These are phyloP conservation scores for Plenodomus tracheiphilus DNA, from an alignment of 2,329 filamentous ascomycete genomes.

Conservation along the genomic window DNA sequence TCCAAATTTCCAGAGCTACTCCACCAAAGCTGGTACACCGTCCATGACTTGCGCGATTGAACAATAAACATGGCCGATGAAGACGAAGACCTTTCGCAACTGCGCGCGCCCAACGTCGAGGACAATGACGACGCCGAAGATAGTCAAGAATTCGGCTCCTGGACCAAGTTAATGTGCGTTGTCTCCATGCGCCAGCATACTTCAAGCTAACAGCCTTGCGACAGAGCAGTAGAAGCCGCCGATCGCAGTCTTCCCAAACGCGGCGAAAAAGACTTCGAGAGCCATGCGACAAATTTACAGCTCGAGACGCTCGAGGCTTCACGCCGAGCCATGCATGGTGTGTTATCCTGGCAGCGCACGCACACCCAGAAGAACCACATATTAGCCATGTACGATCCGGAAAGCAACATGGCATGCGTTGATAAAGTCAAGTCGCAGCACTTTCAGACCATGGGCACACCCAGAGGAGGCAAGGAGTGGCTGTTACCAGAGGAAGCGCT, in stretches of 20 bases:
- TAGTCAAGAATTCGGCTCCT: constrained; percentile 83
- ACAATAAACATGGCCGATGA: constrained; percentile 38
- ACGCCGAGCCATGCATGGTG: constrained; percentile 85
- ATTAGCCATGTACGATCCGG: constrained; percentile 74
- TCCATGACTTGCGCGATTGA: not conserved
- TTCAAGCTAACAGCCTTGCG: constrained; percentile 7
- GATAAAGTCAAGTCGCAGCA: constrained; percentile 73
- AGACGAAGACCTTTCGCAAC: constrained; percentile 39
- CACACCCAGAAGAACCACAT: constrained; percentile 70
- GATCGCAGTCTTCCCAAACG: constrained; percentile 74
- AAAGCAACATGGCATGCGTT: constrained; percentile 62
- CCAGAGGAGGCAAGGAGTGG: constrained; percentile 64
- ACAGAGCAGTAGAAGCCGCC: constrained; percentile 26
- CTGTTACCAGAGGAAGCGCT: constrained; percentile 89
- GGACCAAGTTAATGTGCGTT: constrained; percentile 59
- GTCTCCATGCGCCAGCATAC: not conserved
- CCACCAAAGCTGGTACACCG: not conserved
- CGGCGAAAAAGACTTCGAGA: constrained; percentile 96
- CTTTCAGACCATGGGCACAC: constrained; percentile 74
- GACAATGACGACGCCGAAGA: constrained; percentile 70
- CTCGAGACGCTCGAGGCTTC: constrained; percentile 77
- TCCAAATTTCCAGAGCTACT: not conserved
- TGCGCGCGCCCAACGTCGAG: constrained; percentile 24
- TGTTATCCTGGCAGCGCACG: constrained; percentile 74
- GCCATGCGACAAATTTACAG: constrained; percentile 84